Evolutionary conservation across 495 filamentous ascomycete genomes (phyloP), one percentile per base, ranked within the genome.

Genomic region (Podospora didyma): DNA sequence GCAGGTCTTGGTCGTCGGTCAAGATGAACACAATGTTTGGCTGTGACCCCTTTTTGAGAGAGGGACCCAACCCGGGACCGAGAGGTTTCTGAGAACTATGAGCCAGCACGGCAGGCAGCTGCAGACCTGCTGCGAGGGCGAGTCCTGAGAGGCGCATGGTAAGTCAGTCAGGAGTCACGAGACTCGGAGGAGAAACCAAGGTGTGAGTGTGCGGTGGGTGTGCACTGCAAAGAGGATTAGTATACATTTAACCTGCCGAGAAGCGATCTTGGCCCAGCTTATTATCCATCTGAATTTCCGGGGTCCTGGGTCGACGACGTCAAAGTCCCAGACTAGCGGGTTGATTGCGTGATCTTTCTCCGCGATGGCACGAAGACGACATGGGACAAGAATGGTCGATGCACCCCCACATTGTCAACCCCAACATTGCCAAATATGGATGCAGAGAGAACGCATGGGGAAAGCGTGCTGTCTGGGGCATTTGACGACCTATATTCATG

Each of bases 21-120:
- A 88, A 71, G 46, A 88, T 73, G 57, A 88, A 86, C 20, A 88
- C 71, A 53, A 86, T 78, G 57, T 87, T 87, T 3, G 83, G 81
- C 41, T 57, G 59, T 17, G 39, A 42, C 39, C 39, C 39, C 39
- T 7, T 42, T 46, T 58, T 57, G 2, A 41, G 53, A 22, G 49
- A n/a, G 24, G n/a, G 51, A n/a, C 2, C 34, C 42, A 0, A 49
- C 41, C 14, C 16, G 22, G 31, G 35, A 7, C 49, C 51, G 12
- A 56, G 48, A n/a, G 39, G 57, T 21, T 49, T 52, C 23, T 62
- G 10, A n/a, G 41, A n/a, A 23, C 24, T 42, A 0, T 46, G 26
- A 9, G 31, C 56, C 12, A 61, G 19, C 24, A 22, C 65, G 2
- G 21, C 31, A 4, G 58, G 34, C 48, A 66, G 34, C 10, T 53